These are phyloP conservation scores for Lactarius psammicola DNA, from an alignment of 768 basidiomycete genomes.

Conservation along the genomic window DNA sequence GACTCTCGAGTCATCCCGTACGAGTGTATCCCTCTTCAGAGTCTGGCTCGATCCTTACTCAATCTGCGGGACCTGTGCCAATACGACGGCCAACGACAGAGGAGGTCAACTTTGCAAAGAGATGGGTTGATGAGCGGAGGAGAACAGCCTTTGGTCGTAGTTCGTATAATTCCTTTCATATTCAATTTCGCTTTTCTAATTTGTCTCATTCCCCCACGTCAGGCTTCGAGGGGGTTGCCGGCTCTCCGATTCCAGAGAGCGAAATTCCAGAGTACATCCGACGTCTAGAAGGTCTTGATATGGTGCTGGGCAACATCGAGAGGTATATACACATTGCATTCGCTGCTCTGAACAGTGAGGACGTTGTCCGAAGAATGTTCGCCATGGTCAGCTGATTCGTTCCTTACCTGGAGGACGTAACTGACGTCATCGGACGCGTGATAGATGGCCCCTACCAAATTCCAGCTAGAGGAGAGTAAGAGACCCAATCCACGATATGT, in stretches of 20 bases:
- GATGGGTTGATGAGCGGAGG: constrained; percentile 18
- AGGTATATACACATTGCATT: constrained; percentile 13
- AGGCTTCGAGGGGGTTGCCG: constrained; percentile 9
- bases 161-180: neutral
- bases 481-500: constrained; percentile 23
- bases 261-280: constrained; percentile 23
- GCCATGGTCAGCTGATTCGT: constrained; percentile 13
- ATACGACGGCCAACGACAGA: constrained; percentile 3
- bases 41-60: constrained; percentile 5
- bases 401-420: neutral
- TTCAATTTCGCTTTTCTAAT: neutral
- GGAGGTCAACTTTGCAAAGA: neutral
- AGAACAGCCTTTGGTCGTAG: constrained; percentile 8
- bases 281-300: constrained; percentile 21
- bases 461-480: constrained; percentile 20
- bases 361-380: constrained; percentile 13
- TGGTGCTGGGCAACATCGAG: constrained; percentile 13
- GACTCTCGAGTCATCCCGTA: no score
- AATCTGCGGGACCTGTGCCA: neutral
- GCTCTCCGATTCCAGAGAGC: neutral
- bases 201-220: neutral
- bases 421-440: neutral
- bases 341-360: constrained; percentile 9
- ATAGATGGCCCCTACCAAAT: constrained; percentile 22
- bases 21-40: no score